phyloP scores from a whole-genome alignment of 106 monocot genomes.

The Dioscorea dumetorum region DNA sequence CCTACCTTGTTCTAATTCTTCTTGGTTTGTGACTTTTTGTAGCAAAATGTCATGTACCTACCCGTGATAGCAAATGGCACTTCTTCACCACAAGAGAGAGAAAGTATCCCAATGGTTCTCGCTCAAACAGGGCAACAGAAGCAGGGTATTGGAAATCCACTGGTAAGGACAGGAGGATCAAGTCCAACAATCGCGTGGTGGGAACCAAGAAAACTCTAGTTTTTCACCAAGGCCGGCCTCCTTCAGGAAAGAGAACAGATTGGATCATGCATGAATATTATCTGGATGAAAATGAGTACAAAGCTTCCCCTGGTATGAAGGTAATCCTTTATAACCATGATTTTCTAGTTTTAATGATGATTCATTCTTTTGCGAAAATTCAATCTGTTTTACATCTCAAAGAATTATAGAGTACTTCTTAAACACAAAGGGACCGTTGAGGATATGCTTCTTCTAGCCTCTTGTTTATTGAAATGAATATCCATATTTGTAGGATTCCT shows the following conservation, averaged over 20 bases:
- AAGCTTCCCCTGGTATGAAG: conserved; percentile 32
- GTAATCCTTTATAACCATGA: conserved; percentile 15
- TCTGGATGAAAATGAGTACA: conserved; percentile 52
- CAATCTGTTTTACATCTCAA: background rate
- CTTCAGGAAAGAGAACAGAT: conserved; percentile 62
- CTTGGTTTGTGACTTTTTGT: conserved; percentile 12
- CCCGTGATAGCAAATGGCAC: conserved; percentile 73
- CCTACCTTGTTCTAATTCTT: background rate
- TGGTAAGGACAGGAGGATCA: conserved; percentile 64
- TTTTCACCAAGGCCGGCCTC: conserved; percentile 80
- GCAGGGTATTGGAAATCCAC: conserved; percentile 92
- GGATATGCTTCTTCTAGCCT: background rate
- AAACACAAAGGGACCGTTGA: background rate
- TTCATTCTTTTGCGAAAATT: background rate
- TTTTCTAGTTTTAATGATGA: background rate
- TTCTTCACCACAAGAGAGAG: conserved; percentile 64
- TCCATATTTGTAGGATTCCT: conserved; percentile 41
- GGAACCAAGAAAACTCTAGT: conserved; percentile 90
- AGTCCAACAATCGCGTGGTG: conserved; percentile 27
- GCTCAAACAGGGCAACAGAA: conserved; percentile 66
- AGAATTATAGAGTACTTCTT: background rate
- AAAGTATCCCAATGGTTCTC: conserved; percentile 74
- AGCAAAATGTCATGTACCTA: conserved; percentile 50
- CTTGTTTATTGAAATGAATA: background rate
- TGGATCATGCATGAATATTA: conserved; percentile 95